Evolutionary conservation across 352 stramenopile species (phyloP).

Genomic region (Globisporangium carolinianum): DNA sequence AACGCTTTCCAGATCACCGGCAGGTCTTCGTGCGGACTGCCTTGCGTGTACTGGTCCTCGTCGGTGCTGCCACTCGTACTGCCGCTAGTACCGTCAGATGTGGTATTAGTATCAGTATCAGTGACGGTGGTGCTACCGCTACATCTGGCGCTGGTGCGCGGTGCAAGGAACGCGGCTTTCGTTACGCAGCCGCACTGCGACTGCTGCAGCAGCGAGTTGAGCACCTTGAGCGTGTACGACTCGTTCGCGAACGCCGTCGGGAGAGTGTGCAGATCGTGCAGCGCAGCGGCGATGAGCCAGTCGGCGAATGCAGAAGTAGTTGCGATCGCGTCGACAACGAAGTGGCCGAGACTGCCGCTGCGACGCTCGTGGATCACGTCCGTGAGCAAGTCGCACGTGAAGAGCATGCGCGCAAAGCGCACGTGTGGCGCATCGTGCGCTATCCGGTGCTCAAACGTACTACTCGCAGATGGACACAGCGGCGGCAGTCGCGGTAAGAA

Average conservation of each 20-base stretch:
- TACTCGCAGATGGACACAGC: neutral
- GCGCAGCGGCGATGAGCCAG: slow-evolving; percentile 34
- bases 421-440: slow-evolving; percentile 31
- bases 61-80: neutral
- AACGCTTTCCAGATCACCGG: slow-evolving; percentile 62
- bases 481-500: neutral
- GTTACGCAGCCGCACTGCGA: slow-evolving; percentile 63
- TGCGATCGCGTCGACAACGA: slow-evolving; percentile 35
- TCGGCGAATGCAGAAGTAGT: slow-evolving; percentile 20
- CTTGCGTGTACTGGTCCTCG: slow-evolving; percentile 14
- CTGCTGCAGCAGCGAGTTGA: slow-evolving; percentile 73
- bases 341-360: slow-evolving; percentile 46
- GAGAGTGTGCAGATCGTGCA: slow-evolving; percentile 38
- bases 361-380: slow-evolving; percentile 70
- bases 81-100: neutral
- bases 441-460: slow-evolving; percentile 17
- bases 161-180: slow-evolving; percentile 33
- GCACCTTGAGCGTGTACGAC: slow-evolving; percentile 64
- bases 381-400: slow-evolving; percentile 71
- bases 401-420: slow-evolving; percentile 63
- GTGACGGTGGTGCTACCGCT: too few relatives aligned
- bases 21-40: slow-evolving; percentile 48
- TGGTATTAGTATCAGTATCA: too few relatives aligned
- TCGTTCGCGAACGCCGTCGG: slow-evolving; percentile 63
- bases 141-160: neutral